Percentiles rank a stretch among this genome's conserved stretches.
phyloP scores from a whole-genome alignment of 2,329 filamentous ascomycete genomes.

The Ophiostoma australiae region DNA sequence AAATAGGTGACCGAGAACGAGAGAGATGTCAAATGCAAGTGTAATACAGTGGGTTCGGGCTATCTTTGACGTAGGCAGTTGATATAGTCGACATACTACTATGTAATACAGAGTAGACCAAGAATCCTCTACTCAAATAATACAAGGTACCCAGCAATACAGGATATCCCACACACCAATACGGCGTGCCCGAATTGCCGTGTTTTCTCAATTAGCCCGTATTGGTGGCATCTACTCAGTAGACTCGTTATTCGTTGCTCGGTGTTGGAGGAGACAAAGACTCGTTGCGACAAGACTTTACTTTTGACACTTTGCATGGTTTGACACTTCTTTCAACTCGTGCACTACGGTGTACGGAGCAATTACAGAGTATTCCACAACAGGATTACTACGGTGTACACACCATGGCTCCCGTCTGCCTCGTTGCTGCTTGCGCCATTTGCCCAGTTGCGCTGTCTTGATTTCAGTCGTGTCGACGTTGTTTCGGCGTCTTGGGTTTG shows the following conservation, averaged over 20 bases:
- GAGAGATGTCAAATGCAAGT: not conserved
- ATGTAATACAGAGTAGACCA: too few relatives aligned
- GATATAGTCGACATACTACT: too few relatives aligned
- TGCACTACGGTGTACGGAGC: too few relatives aligned
- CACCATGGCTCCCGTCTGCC: not conserved
- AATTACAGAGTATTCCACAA: too few relatives aligned
- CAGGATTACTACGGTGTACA: too few relatives aligned
- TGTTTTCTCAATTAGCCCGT: slow-evolving; percentile 6
- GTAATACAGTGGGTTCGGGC: slow-evolving; percentile 10
- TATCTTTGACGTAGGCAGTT: not conserved
- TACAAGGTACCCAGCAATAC: too few relatives aligned
- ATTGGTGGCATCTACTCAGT: not conserved
- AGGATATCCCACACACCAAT: not conserved
- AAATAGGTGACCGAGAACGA: slow-evolving; percentile 4
- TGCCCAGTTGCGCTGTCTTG: not conserved
- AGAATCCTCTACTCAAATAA: not conserved
- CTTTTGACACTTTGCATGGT: not conserved
- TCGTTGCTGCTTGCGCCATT: not conserved
- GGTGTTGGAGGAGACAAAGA: not conserved
- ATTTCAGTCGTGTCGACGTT: not conserved
- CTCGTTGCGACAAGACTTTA: not conserved
- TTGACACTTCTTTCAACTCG: not conserved
- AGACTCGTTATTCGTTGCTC: too few relatives aligned
- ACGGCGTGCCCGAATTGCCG: slow-evolving; percentile 10
- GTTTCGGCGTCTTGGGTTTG: slow-evolving; percentile 5